Base-by-base conservation (phyloP, 768 basidiomycete genomes). In the Strobilomyces confusus region DNA sequence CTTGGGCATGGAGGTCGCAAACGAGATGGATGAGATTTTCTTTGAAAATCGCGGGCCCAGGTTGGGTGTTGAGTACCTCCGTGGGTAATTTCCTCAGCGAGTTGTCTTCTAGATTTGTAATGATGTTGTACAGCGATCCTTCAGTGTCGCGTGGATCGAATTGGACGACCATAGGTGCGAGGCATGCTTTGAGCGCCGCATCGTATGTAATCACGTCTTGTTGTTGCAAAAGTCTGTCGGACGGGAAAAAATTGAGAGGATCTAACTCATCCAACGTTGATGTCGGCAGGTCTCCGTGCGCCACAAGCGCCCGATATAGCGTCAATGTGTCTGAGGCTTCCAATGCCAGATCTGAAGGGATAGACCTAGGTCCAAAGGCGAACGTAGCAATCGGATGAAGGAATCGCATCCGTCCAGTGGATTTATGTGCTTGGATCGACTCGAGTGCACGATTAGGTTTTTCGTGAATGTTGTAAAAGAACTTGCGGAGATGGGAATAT, bases 401-500 rank as follows among this genome's bases (percentile, higher is more conserved):
- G 58, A 80, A 84, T n/a, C 75, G 64, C 55, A 77, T 66, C 29
- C 77, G 72, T 14, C 64, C 63, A 0, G 76, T 77, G 22, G 72
- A 63, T 54, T 67, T 50, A 57, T 78, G 67, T 1, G 68, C 47
- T 13, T 62, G 46, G 26, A 84, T 61, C 13, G 77, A 36, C 48
- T 57, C 67, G 78, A 81, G 44, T n/a, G 17, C 5, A 33, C 15
- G 15, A 19, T 43, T 20, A 2, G 61, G 61, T 36, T 49, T 17
- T 20, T 62, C 52, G 25, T 70, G 55, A 1, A 76, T 64, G 33
- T 72, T 63, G 59, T 86, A 89, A 52, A 70, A 75, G 63, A 78
- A 86, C 64, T 89, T 89, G 41, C 87, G 79, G 2, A 89, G 75
- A 58, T 87, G 85, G 4, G 85, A 87, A 63, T 87, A 89, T 12